These are phyloP conservation scores for Pugionium cornutum DNA, from an alignment of 345 rosid genomes.

Conservation along the genomic window DNA sequence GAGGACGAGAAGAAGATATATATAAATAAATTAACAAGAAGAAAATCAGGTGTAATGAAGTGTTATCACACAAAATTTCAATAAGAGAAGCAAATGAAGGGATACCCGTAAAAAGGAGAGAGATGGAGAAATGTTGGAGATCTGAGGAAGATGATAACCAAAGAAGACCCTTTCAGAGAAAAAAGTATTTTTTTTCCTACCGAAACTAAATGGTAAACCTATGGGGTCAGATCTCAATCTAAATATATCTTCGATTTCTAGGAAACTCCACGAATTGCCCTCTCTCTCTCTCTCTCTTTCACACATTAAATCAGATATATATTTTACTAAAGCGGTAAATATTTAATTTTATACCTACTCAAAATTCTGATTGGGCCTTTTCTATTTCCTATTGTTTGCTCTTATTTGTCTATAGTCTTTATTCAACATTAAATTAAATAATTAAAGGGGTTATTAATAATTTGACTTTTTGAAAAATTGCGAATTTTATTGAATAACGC, in stretches of 20 bases:
- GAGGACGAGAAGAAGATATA: background rate
- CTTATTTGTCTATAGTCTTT: background rate
- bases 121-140: constrained; percentile 25
- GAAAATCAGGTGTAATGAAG: background rate
- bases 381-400: constrained; percentile 15
- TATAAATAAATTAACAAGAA: background rate
- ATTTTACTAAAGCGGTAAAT: constrained; percentile 22
- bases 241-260: constrained; percentile 26
- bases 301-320: constrained; percentile 17
- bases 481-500: background rate
- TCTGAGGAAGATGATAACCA: constrained; percentile 25
- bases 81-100: background rate
- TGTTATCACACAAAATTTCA: background rate
- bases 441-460: no score
- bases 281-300: constrained; percentile 16
- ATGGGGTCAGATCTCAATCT: constrained; percentile 38
- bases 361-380: background rate
- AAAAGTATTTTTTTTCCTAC: background rate
- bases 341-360: background rate
- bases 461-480: background rate
- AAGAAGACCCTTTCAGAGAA: constrained; percentile 33
- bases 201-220: constrained; percentile 11
- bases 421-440: no score
- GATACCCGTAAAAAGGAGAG: constrained; percentile 34
- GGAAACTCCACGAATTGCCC: constrained; percentile 10